Evolutionary conservation across 495 filamentous ascomycete species (phyloP).

Genomic region (Thermothielavioides terrestris): DNA sequence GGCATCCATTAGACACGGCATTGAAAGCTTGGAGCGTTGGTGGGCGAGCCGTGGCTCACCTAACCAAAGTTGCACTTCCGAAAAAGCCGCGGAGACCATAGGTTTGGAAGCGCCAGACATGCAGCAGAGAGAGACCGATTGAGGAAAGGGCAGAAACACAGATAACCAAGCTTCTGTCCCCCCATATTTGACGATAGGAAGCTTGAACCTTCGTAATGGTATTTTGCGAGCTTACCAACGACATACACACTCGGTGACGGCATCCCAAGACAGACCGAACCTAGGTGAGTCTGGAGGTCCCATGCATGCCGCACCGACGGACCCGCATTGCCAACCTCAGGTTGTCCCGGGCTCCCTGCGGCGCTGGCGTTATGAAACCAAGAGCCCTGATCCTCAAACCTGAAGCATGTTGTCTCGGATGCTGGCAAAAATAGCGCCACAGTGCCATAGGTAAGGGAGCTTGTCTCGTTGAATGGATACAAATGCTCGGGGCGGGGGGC

Average conservation of each 20-base stretch:
- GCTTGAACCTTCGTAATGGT: too few species aligned
- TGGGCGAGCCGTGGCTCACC: neutral
- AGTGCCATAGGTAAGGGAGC: too few species aligned
- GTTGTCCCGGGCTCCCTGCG: slow-evolving; percentile 9
- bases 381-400: slow-evolving; percentile 8
- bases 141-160: neutral
- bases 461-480: neutral
- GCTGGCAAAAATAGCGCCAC: neutral
- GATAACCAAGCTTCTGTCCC: neutral
- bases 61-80: slow-evolving; percentile 2
- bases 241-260: too few species aligned
- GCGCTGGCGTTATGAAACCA: slow-evolving; percentile 12
- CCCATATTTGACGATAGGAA: too few species aligned
- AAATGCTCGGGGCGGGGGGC: neutral
- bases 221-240: too few species aligned
- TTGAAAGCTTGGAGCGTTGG: neutral
- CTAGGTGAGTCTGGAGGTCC: too few species aligned
- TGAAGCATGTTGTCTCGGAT: slow-evolving; percentile 9
- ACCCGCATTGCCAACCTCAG: too few species aligned
- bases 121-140: neutral
- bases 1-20: neutral
- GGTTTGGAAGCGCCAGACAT: neutral
- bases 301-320: neutral
- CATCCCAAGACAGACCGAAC: slow-evolving; percentile 4
- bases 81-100: slow-evolving; percentile 12